Conservation (phyloP, 768 basidiomycete species). For the Goffeauzyma gilvescens region DNA sequence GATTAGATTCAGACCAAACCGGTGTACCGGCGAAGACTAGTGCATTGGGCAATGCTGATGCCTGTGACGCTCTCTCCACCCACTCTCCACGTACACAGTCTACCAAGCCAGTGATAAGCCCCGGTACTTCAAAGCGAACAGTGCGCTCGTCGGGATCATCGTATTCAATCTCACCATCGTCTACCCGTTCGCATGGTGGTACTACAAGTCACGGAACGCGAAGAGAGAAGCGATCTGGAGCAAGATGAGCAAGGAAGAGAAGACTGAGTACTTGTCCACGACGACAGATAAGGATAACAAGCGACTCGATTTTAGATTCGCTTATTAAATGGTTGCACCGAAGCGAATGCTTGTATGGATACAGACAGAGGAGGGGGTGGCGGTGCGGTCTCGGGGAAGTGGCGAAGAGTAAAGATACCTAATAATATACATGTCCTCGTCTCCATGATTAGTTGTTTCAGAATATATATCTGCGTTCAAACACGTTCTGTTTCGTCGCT, state of each 20-base stretch:
- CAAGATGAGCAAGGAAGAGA: conserved; percentile 20
- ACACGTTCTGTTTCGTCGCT: too few species aligned
- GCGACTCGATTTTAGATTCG: conserved; percentile 19
- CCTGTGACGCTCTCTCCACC: too few species aligned
- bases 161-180: conserved; percentile 24
- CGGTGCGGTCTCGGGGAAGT: too few species aligned
- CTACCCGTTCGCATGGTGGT: conserved; percentile 24
- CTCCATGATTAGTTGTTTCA: too few species aligned
- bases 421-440: too few species aligned
- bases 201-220: conserved; percentile 24
- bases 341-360: too few species aligned
- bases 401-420: too few species aligned
- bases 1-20: background rate
- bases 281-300: conserved; percentile 29
- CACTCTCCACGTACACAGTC: background rate
- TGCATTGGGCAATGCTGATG: too few species aligned
- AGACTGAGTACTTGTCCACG: conserved; percentile 23
- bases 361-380: too few species aligned
- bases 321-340: conserved; percentile 11
- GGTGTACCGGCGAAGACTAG: too few species aligned
- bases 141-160: conserved; percentile 24
- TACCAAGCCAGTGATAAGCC: conserved; percentile 15
- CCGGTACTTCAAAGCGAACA: conserved; percentile 24
- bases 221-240: conserved; percentile 24
- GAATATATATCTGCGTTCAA: too few species aligned